Percentiles rank a stretch among this genome's conserved stretches.
phyloP scores from a whole-genome alignment of 805 yeast species.

The Blastobotrys terrestris region DNA sequence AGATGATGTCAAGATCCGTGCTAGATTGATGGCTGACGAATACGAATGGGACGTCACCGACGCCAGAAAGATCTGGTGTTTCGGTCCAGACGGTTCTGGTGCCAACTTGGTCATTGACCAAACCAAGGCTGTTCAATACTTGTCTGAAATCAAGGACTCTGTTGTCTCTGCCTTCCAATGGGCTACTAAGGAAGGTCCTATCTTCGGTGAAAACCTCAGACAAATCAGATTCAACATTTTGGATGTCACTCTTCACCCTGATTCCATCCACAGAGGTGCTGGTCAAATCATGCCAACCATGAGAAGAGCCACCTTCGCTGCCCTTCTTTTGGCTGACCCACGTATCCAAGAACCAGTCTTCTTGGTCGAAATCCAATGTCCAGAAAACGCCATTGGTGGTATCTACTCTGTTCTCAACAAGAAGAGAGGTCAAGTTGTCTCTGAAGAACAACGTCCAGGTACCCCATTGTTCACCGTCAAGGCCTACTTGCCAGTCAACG shows the following conservation, averaged over 20 bases:
- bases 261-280: constrained; percentile 99
- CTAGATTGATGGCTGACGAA: constrained; percentile 97
- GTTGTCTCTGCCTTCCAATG: constrained; percentile 99
- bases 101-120: constrained; percentile 98
- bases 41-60: constrained; percentile 99
- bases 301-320: constrained; percentile 99
- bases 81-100: constrained; percentile 99
- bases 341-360: constrained; percentile 98
- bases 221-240: constrained; percentile 94
- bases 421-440: constrained; percentile 96
- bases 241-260: constrained; percentile 99
- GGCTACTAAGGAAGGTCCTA: constrained; percentile 99
- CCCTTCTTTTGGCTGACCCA: constrained; percentile 95
- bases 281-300: constrained; percentile 99
- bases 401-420: constrained; percentile 98
- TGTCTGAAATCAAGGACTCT: constrained; percentile 98
- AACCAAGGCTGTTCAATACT: constrained; percentile 99
- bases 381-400: constrained; percentile 99
- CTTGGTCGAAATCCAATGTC: constrained; percentile 99
- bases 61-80: constrained; percentile 99
- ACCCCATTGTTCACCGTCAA: constrained; percentile 99
- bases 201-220: constrained; percentile 94
- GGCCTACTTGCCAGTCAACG: constrained; percentile 99
- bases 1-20: constrained; percentile 98
- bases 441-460: constrained; percentile 99